phyloP scores from a whole-genome alignment of 2,329 filamentous ascomycete genomes.

The Fusarium longipes region DNA sequence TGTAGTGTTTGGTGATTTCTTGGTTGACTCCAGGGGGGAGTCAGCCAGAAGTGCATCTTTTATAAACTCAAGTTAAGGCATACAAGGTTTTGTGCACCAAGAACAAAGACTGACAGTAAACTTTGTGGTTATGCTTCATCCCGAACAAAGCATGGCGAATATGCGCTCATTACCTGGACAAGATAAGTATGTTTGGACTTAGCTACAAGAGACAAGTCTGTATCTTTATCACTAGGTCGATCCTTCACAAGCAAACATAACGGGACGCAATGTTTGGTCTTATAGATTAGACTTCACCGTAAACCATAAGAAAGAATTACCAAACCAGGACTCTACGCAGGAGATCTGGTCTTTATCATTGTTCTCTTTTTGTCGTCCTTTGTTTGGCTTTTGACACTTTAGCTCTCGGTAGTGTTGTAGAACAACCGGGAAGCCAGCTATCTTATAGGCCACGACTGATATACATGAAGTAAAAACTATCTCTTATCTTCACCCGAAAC shows the following conservation, averaged over 20 bases:
- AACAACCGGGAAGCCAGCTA: slow-evolving; percentile 4
- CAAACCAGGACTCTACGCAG: neutral
- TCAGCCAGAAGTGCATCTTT: neutral
- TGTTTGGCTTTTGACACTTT: neutral
- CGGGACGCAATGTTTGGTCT: no score
- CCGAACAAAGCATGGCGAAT: slow-evolving; percentile 7
- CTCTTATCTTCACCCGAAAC: neutral
- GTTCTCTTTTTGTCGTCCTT: slow-evolving; percentile 22
- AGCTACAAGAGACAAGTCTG: neutral
- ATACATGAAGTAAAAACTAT: slow-evolving; percentile 5
- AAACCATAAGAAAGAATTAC: neutral
- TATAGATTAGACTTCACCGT: slow-evolving; percentile 1
- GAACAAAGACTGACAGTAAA: slow-evolving; percentile 2
- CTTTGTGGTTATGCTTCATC: neutral
- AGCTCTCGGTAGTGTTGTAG: neutral
- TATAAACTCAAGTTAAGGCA: slow-evolving; percentile 2
- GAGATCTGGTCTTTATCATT: slow-evolving; percentile 15
- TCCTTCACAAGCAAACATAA: neutral
- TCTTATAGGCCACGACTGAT: neutral
- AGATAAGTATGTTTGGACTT: neutral
- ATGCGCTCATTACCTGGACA: neutral
- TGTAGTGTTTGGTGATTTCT: neutral
- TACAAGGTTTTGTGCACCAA: neutral
- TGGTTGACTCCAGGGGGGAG: neutral
- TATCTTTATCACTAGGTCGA: neutral